These are phyloP conservation scores for Mrakia hoshinonis DNA, from an alignment of 768 basidiomycete species.

Conservation along the genomic window DNA sequence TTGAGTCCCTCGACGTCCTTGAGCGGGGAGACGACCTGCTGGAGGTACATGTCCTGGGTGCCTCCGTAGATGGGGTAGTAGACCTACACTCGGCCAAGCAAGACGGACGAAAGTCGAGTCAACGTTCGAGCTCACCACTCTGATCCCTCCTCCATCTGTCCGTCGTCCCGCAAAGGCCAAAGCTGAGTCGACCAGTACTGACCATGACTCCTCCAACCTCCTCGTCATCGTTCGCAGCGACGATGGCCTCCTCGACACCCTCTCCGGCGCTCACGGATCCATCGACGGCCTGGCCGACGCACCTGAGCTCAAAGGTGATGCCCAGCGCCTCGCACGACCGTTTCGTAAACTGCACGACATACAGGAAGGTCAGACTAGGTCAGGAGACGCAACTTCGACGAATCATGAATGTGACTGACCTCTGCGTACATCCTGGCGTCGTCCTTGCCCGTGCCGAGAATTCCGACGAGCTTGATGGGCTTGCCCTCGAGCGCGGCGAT, in stretches of 20 bases:
- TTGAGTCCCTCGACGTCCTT: conserved; percentile 98
- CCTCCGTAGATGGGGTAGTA: conserved; percentile 94
- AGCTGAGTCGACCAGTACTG: conserved; percentile 32
- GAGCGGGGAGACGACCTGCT: conserved; percentile 89
- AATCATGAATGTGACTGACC: neutral
- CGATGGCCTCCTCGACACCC: conserved; percentile 88
- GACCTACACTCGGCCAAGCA: conserved; percentile 48
- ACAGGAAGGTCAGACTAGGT: neutral
- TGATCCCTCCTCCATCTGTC: neutral
- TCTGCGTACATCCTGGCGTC: conserved; percentile 46
- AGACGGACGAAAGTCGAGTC: neutral
- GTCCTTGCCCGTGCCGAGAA: conserved; percentile 61
- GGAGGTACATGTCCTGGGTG: conserved; percentile 92
- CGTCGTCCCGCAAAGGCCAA: neutral
- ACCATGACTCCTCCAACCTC: conserved; percentile 93
- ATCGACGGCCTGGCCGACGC: conserved; percentile 49
- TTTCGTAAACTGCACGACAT: conserved; percentile 57
- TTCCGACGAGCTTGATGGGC: conserved; percentile 60
- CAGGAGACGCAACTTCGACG: neutral
- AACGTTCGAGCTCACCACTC: neutral
- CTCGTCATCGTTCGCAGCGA: conserved; percentile 84
- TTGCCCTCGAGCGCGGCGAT: conserved; percentile 16
- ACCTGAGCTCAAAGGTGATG: conserved; percentile 71
- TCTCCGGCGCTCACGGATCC: conserved; percentile 43
- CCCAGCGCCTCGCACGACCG: conserved; percentile 85